A percentile compares a stretch with the other conserved stretches of the same genome.
Evolutionary conservation across 345 rosid genomes (phyloP).

Genomic region (Gynandropsis gynandra): DNA sequence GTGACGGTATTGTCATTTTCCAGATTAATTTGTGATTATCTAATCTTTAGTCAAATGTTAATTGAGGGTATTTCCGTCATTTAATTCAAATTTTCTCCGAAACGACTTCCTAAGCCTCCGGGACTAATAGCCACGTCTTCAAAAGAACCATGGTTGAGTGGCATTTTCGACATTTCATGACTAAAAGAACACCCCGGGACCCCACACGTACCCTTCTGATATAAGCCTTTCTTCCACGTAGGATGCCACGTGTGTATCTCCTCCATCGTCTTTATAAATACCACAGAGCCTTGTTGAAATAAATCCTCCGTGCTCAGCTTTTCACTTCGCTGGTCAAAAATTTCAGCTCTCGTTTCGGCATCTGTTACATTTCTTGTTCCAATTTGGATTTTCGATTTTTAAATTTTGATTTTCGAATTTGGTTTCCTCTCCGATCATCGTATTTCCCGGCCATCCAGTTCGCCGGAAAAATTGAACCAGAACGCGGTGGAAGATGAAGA

Average conservation of each 20-base stretch:
- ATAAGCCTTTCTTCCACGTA: slow-evolving; percentile 13
- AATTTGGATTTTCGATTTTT: slow-evolving; percentile 9
- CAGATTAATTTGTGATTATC: too few relatives aligned
- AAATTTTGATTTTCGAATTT: slow-evolving; percentile 1
- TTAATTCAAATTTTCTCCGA: too few relatives aligned
- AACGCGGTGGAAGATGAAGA: neutral
- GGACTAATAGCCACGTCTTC: too few relatives aligned
- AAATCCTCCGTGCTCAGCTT: neutral
- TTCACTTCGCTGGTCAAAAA: neutral
- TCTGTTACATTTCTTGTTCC: slow-evolving; percentile 2
- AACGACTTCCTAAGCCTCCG: too few relatives aligned
- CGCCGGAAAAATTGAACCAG: slow-evolving; percentile 4
- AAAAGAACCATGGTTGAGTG: too few relatives aligned
- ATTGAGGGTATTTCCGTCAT: too few relatives aligned
- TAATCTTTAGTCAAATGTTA: too few relatives aligned
- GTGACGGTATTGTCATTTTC: too few relatives aligned
- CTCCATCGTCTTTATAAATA: slow-evolving; percentile 6
- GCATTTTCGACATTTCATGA: too few relatives aligned
- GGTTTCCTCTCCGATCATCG: slow-evolving; percentile 5
- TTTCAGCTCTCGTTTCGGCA: too few relatives aligned
- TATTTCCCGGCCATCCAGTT: neutral
- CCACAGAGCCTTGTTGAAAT: neutral
- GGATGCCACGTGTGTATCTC: slow-evolving; percentile 26
- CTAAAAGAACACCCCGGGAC: too few relatives aligned
- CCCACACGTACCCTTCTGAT: slow-evolving; percentile 11